Base-by-base conservation (phyloP, 768 basidiomycete genomes). In the Sporobolomyces pararoseus region DNA sequence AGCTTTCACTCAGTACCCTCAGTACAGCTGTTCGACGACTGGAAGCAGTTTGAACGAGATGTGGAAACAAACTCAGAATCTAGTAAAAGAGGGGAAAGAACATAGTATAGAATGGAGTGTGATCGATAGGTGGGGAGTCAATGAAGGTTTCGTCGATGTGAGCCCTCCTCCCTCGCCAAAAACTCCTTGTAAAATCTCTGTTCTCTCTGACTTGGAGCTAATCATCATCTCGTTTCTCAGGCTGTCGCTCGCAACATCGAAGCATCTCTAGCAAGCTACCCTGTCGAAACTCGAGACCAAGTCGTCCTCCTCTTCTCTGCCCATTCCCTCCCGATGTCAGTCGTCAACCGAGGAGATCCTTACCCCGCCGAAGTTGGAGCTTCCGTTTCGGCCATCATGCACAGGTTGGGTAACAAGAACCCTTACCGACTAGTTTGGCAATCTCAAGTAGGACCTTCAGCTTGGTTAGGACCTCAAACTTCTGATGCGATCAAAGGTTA, bases 391-490 rank as follows among this genome's bases (percentile, higher is more conserved):
- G 89, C 91, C 37, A 92, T 98, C 66, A 98, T 99, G 94, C 83
- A 87, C 72, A 84, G 89, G 55, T 83, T 99, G 29, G 80, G 80
- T 17, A 79, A 80, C 73, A 25, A 37, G 25, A 90, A 90, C 79
- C 89, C 95, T 4, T 96, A 88, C 81, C 89, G 96, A 31, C 84
- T 98, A 65, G 91, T 94, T 2, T 99, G 96, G 96, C 96, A 99
- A 82, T 90, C 88, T 9, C 89, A 98, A 80, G 96, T 99, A 54
- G 96, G 96, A 4, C 96, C 96, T 5, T 89, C 88, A 44, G 90
- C 94, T 25, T 98, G 96, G 96, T 90, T 98, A 85, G 96, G 96
- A 6, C 92, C 91, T 82, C 93, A 97, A 80, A 99, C 96, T 2
- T 83, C 85, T 23, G 92, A 91, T 62, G 90, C 93, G 52, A 81